Conservation (phyloP, 352 stramenopile genomes). For the Phytophthora multivora region DNA sequence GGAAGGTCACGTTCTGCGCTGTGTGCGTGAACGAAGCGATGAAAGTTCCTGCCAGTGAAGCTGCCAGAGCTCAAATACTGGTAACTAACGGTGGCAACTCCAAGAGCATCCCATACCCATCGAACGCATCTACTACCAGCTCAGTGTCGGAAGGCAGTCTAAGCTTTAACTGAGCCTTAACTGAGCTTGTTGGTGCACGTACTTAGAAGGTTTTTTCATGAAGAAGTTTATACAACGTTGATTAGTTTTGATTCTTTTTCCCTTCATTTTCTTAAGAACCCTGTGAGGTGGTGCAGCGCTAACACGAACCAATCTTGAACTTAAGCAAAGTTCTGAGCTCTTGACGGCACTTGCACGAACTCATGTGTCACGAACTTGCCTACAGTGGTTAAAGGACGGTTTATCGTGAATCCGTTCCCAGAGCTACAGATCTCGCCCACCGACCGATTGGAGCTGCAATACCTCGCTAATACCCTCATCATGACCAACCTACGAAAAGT, state of each 20-base stretch:
- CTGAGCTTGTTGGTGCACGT: background rate
- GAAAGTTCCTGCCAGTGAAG: constrained; percentile 25
- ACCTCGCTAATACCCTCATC: constrained; percentile 27
- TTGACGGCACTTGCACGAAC: no score
- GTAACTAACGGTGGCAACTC: background rate
- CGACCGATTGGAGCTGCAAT: constrained; percentile 22
- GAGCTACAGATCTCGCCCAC: constrained; percentile 23
- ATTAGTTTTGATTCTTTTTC: no score
- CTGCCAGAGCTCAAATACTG: constrained; percentile 31
- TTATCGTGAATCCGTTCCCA: constrained; percentile 40
- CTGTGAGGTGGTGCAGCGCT: no score
- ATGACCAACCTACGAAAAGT: constrained; percentile 17
- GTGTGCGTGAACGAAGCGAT: constrained; percentile 37
- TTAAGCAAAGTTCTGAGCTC: no score
- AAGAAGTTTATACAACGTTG: background rate
- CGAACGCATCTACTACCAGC: constrained; percentile 28
- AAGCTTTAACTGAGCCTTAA: background rate
- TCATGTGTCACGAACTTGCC: no score
- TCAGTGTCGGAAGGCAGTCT: constrained; percentile 29
- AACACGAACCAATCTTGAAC: no score
- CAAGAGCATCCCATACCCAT: constrained; percentile 22
- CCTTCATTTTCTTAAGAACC: background rate
- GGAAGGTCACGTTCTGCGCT: constrained; percentile 46
- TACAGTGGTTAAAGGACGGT: constrained; percentile 28
- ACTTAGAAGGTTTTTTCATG: background rate